Evolutionary conservation across 1,139 yeast genomes (phyloP).

Genomic region (Geotrichum phurueaensis): DNA sequence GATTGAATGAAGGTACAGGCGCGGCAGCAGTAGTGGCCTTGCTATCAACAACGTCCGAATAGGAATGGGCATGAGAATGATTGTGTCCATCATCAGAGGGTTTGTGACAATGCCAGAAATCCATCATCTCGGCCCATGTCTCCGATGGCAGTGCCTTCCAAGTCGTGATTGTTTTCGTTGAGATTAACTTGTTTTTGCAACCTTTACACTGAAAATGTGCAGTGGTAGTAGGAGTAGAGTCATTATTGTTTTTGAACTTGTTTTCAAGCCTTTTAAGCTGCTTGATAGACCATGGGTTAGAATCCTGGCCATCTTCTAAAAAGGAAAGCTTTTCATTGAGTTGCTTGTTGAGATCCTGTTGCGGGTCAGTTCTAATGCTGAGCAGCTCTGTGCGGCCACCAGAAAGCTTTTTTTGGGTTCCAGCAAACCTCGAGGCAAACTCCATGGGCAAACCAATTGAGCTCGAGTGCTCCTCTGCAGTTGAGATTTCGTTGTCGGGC

Average conservation of each 20-base stretch:
- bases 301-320: slow-evolving; percentile 5
- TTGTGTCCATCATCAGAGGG: slow-evolving; percentile 44
- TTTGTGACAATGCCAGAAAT: slow-evolving; percentile 96
- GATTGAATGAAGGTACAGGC: slow-evolving; percentile 21
- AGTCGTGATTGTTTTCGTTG: slow-evolving; percentile 11
- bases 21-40: not conserved
- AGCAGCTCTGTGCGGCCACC: not conserved
- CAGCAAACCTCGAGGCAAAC: slow-evolving; percentile 4
- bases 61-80: not conserved
- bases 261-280: not conserved
- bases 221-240: not conserved
- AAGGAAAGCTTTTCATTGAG: slow-evolving; percentile 5
- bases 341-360: not conserved
- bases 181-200: not conserved
- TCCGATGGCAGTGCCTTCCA: slow-evolving; percentile 78
- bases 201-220: slow-evolving; percentile 4
- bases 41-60: not conserved
- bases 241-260: not conserved
- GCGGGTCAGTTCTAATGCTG: slow-evolving; percentile 6
- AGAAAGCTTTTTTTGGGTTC: not conserved
- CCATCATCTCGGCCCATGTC: slow-evolving; percentile 93
- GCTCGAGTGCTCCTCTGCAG: not conserved
- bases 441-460: slow-evolving; percentile 6
- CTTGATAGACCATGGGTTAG: slow-evolving; percentile 9
- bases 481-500: not conserved